Evolutionary conservation across 2,329 filamentous ascomycete genomes (phyloP).

Genomic region (Fusarium sp.): DNA sequence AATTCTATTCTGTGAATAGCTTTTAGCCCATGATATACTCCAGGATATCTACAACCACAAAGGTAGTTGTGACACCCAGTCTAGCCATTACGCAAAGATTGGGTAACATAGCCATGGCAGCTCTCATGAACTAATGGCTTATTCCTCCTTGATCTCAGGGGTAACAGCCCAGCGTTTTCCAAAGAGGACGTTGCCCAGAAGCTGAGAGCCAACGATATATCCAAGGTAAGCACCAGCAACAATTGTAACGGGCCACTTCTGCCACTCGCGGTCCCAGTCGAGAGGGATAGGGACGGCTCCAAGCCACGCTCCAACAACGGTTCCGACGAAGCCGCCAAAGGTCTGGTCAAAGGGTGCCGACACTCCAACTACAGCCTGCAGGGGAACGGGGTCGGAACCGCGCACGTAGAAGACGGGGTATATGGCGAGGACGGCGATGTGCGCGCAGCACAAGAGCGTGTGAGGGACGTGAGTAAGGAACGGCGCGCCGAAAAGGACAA

Average conservation of each 20-base stretch:
- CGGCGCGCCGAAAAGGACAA: constrained; percentile 92
- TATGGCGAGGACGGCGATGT: constrained; percentile 81
- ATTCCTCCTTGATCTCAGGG: constrained; percentile 46
- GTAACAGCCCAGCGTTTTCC: constrained; percentile 55
- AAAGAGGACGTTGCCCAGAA: constrained; percentile 64
- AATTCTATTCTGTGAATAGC: background rate
- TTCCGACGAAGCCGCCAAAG: constrained; percentile 84
- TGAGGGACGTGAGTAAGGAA: constrained; percentile 82
- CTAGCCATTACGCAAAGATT: background rate
- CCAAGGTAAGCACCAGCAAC: constrained; percentile 84
- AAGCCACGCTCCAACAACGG: constrained; percentile 85
- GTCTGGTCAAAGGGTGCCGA: constrained; percentile 82
- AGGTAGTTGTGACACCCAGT: background rate
- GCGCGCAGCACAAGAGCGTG: constrained; percentile 82
- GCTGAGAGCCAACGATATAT: constrained; percentile 74
- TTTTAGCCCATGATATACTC: background rate
- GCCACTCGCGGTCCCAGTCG: constrained; percentile 99
- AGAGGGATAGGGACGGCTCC: constrained; percentile 95
- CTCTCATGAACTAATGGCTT: background rate
- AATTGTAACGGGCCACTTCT: constrained; percentile 96
- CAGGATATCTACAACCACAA: background rate
- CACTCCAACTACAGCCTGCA: constrained; percentile 75
- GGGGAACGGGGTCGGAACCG: constrained; percentile 77
- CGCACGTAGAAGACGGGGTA: constrained; percentile 88
- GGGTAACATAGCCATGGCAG: background rate